Conservation (phyloP, 2,329 filamentous ascomycete species). For the Ceratocystis alfenasii region DNA sequence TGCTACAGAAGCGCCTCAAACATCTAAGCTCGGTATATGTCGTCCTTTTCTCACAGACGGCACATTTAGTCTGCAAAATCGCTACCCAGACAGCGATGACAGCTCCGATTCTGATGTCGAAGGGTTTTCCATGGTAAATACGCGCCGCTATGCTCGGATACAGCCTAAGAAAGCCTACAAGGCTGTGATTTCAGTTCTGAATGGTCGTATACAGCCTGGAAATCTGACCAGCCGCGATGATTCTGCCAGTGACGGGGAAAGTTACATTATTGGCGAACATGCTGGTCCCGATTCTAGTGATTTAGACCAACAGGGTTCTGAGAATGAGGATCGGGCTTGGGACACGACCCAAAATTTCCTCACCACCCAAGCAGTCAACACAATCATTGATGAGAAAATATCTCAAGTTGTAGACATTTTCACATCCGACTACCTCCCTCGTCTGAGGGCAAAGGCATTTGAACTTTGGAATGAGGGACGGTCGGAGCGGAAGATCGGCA, state of each 20-base stretch:
- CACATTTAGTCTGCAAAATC: constrained; percentile 13
- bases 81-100: constrained; percentile 16
- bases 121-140: constrained; percentile 27
- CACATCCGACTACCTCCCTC: constrained; percentile 16
- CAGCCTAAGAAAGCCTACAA: constrained; percentile 35
- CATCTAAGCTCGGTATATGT: constrained; percentile 21
- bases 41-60: constrained; percentile 23
- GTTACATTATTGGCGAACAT: constrained; percentile 14
- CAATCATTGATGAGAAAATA: constrained; percentile 20
- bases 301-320: constrained; percentile 36
- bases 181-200: constrained; percentile 33
- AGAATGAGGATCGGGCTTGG: constrained; percentile 27
- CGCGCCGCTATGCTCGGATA: constrained; percentile 32
- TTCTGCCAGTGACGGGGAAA: constrained; percentile 21
- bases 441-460: constrained; percentile 16
- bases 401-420: constrained; percentile 11
- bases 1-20: neutral
- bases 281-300: constrained; percentile 23
- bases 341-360: neutral
- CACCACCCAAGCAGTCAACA: constrained; percentile 13
- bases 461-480: constrained; percentile 18
- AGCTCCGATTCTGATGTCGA: constrained; percentile 22
- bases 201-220: constrained; percentile 19
- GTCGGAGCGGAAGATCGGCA: neutral
- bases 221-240: constrained; percentile 20